phyloP scores from a whole-genome alignment of 192 early-diverging fungal species.

The Coemansia sp. region DNA sequence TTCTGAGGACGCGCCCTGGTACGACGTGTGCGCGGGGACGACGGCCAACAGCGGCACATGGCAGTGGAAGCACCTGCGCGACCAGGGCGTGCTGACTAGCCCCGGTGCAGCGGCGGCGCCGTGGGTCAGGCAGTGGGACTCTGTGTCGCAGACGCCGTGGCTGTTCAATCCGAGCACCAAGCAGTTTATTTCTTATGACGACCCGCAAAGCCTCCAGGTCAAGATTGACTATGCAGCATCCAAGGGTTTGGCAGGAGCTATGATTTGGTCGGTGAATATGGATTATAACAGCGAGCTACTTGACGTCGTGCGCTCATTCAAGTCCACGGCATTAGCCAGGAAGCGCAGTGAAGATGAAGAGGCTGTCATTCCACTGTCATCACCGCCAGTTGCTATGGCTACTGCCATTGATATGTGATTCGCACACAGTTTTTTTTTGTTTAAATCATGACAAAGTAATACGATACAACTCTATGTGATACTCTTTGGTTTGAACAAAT shows the following conservation, averaged over 20 bases:
- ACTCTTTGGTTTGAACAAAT: not conserved
- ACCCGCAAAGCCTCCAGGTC: constrained; percentile 59
- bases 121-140: too few species aligned
- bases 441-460: not conserved
- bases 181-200: constrained; percentile 78
- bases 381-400: not conserved
- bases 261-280: too few species aligned
- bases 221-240: too few species aligned
- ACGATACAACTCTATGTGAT: not conserved
- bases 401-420: not conserved
- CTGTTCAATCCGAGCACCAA: constrained; percentile 56
- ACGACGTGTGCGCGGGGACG: too few species aligned
- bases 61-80: too few species aligned
- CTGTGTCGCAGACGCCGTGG: constrained; percentile 58
- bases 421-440: not conserved
- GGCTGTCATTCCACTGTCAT: not conserved
- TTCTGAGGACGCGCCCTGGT: too few species aligned
- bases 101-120: too few species aligned
- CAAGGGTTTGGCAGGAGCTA: constrained; percentile 38
- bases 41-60: too few species aligned
- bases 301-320: constrained; percentile 14
- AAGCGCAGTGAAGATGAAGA: not conserved
- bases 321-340: not conserved
- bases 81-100: too few species aligned
- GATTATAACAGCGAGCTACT: constrained; percentile 62